phyloP scores from a whole-genome alignment of 306 rosid species.

The Inga leiocalycina region DNA sequence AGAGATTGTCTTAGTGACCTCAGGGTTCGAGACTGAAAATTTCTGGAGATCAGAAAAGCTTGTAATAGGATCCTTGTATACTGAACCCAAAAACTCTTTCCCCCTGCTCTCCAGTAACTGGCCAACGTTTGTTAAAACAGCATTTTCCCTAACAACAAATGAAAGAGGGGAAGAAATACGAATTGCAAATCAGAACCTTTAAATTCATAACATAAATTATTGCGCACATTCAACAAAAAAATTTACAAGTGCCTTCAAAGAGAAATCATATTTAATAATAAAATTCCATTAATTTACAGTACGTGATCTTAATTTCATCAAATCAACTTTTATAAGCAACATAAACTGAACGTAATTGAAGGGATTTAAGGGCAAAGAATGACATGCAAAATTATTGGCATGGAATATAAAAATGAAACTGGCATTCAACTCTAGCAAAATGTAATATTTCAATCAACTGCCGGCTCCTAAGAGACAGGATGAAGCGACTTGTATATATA shows the following conservation, averaged over 20 bases:
- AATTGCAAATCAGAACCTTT: constrained; percentile 5
- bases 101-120: constrained; percentile 74
- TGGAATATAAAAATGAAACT: not conserved
- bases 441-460: not conserved
- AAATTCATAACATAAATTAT: constrained; percentile 12
- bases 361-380: not conserved
- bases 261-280: not conserved
- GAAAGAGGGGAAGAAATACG: not conserved
- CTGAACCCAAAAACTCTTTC: constrained; percentile 69
- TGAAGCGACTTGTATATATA: not conserved
- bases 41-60: constrained; percentile 78
- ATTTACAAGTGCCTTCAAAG: not conserved
- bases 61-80: constrained; percentile 78
- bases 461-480: not conserved
- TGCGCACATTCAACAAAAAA: not conserved
- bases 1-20: constrained; percentile 47
- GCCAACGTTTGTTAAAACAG: constrained; percentile 66
- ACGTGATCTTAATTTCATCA: not conserved
- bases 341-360: constrained; percentile 9
- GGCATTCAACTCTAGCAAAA: not conserved
- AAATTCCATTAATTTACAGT: not conserved
- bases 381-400: not conserved
- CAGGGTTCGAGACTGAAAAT: constrained; percentile 81
- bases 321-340: not conserved
- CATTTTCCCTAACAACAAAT: constrained; percentile 57